Base-by-base conservation (phyloP, 176 grass and related monocot species). In the Oryza punctata region DNA sequence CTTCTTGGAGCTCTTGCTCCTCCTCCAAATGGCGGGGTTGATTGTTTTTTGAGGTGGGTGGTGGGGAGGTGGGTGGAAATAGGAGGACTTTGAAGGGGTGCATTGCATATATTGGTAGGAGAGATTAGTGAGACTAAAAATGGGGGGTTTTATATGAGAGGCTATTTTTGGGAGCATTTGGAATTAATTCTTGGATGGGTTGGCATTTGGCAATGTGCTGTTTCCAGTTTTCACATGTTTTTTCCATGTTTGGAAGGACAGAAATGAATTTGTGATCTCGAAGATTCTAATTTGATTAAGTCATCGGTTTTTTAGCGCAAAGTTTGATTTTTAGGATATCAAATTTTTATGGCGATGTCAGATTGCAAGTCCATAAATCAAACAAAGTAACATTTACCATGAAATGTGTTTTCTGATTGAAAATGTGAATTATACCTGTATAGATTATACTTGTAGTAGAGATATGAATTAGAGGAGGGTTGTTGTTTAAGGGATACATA, bases 101-200 rank as follows among this genome's bases (percentile, higher is more conserved):
- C 60, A 10, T 0, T 73, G 79, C 46, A 82, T 82, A 90, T 78
- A 86, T 67, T 65, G 27, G 27, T 33, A 46, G 77, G 54, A 82
- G 33, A 85, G 54, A 47, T 72, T 73, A 82, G 59, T 54, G 67
- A 66, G 78, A 68, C 88, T 90, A 90, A 86, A 90, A 86, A 63
- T 90, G 88, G 88, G 21, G 24, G 29, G 44, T 38, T 26, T 80
- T 46, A 18, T 38, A 45, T 24, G 57, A 61, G 21, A 6, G 37
- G 47, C 84, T 79, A 79, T 83, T 68, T 67, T 45, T 73, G 46
- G 67, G 65, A 14, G 28, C 60, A 37, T 60, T 60, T 60, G 57
- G 57, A 46, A 61, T 6, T 57, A 57, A 57, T 57, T 57, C 67
- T 74, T 76, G 23, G 60, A 1, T 33, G 24, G 1, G 15, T 44